These are phyloP conservation scores for Inga oerstediana DNA, from an alignment of 306 rosid genomes.

Conservation along the genomic window DNA sequence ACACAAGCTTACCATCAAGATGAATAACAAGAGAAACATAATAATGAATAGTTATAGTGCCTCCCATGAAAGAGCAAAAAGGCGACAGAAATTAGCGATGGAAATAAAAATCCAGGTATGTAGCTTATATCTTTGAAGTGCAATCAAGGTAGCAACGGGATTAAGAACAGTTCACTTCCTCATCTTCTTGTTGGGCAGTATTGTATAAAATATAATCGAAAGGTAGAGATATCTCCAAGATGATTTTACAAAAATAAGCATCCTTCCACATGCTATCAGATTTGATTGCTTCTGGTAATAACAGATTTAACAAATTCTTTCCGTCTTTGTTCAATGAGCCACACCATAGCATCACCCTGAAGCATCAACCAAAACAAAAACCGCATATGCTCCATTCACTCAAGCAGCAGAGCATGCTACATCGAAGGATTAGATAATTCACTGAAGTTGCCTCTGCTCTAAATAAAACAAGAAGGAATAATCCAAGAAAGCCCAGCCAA, in stretches of 20 bases:
- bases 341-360: constrained; percentile 45
- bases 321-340: constrained; percentile 37
- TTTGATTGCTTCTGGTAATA: constrained; percentile 52
- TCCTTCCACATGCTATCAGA: constrained; percentile 41
- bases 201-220: constrained; percentile 47
- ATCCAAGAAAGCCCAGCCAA: constrained; percentile 43
- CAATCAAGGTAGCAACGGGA: constrained; percentile 50
- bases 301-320: constrained; percentile 41
- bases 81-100: constrained; percentile 52
- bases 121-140: constrained; percentile 61
- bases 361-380: constrained; percentile 46
- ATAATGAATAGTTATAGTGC: constrained; percentile 66
- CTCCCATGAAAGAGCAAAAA: constrained; percentile 72
- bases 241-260: constrained; percentile 43
- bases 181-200: constrained; percentile 57
- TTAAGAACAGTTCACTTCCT: constrained; percentile 51
- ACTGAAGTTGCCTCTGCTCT: constrained; percentile 41
- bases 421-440: constrained; percentile 38
- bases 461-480: constrained; percentile 44
- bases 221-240: constrained; percentile 54
- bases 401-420: constrained; percentile 37
- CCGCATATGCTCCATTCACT: constrained; percentile 43
- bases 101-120: constrained; percentile 54
- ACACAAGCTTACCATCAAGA: constrained; percentile 75
- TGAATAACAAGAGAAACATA: constrained; percentile 76